A percentile compares a stretch with the other conserved stretches of the same genome.
phyloP scores from a whole-genome alignment of 2,329 filamentous ascomycete genomes.

The Bipolaris bicolor region DNA sequence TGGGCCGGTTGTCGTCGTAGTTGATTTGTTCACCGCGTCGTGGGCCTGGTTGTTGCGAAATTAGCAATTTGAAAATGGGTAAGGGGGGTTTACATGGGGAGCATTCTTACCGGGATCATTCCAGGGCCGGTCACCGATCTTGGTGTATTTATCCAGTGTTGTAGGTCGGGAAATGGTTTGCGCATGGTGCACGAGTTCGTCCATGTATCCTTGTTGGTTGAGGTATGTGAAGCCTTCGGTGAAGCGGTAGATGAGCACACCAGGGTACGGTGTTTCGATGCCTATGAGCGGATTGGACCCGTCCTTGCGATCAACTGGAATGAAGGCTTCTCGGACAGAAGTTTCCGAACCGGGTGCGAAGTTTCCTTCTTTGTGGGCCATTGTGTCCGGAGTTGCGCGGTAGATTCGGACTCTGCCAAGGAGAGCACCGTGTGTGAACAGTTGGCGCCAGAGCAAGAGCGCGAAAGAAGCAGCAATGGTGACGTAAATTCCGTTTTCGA shows the following conservation, averaged over 20 bases:
- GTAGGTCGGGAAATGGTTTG: slow-evolving; percentile 74
- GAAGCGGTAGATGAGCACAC: slow-evolving; percentile 95
- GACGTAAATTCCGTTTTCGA: slow-evolving; percentile 91
- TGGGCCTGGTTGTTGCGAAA: slow-evolving; percentile 50
- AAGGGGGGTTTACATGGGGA: not conserved
- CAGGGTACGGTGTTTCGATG: slow-evolving; percentile 82
- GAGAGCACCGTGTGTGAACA: slow-evolving; percentile 82
- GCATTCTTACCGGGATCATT: slow-evolving; percentile 74
- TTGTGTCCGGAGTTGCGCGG: slow-evolving; percentile 79
- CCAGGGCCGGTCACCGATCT: slow-evolving; percentile 76
- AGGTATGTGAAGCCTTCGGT: slow-evolving; percentile 96
- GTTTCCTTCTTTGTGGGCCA: slow-evolving; percentile 53
- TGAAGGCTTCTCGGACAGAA: slow-evolving; percentile 37
- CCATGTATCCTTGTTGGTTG: slow-evolving; percentile 87
- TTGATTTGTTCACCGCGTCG: slow-evolving; percentile 59
- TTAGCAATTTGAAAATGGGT: not conserved
- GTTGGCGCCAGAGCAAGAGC: slow-evolving; percentile 80
- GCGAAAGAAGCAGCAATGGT: slow-evolving; percentile 79
- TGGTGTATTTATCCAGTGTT: slow-evolving; percentile 68
- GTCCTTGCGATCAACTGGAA: slow-evolving; percentile 86
- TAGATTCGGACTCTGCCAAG: slow-evolving; percentile 78
- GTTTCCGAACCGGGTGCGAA: slow-evolving; percentile 16
- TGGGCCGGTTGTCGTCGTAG: slow-evolving; percentile 63
- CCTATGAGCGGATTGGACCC: slow-evolving; percentile 86
- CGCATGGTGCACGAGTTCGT: slow-evolving; percentile 62